Base-by-base conservation (phyloP, 2,329 filamentous ascomycete genomes). In the Pseudogymnoascus destructans region DNA sequence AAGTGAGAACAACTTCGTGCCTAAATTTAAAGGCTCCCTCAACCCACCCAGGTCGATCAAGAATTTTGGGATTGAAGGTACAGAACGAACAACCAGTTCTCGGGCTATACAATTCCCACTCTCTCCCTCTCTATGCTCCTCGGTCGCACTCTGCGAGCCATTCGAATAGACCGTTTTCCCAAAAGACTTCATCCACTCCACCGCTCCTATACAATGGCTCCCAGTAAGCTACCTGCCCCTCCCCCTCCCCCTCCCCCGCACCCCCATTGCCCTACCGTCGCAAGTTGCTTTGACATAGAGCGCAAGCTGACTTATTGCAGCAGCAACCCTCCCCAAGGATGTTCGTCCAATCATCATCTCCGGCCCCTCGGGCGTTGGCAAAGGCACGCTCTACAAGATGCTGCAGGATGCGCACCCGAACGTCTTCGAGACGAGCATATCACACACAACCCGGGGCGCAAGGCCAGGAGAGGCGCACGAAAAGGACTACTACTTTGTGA, bases 391-490 rank as follows among this genome's bases (percentile, higher is more conserved):
- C 61, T 84, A 87, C 71, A 83, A 83, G 67, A 77, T 80, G 54
- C 82, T 92, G 55, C 86, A 89, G 69, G 74, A 73, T 4, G 73
- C 76, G 23, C 76, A 78, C 68, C 80, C 80, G 17, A 70, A 74
- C 59, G 74, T 73, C 60, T 84, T 82, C 68, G 77, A 74, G 19
- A 75, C 81, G 30, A 80, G 79, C 59, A 78, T 84, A 60, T 81
- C 79, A 61, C 85, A 95, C 76, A 96, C 91, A 6, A 95, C 91
- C 25, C 85, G 91, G 35, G 66, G 73, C 1, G 90, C 91, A 1
- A 84, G 91, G 21, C 74, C 79, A 2, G 87, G 85, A 66, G 91
- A 96, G 73, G 67, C 80, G 63, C 72, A 92, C 68, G 89, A 87
- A 67, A 77, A 81, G 40, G 82, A 95, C 72, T 96, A 96, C 77